Evolutionary conservation across 1,284 basidiomycete species (phyloP).

Genomic region (Boletus semigastroideus): DNA sequence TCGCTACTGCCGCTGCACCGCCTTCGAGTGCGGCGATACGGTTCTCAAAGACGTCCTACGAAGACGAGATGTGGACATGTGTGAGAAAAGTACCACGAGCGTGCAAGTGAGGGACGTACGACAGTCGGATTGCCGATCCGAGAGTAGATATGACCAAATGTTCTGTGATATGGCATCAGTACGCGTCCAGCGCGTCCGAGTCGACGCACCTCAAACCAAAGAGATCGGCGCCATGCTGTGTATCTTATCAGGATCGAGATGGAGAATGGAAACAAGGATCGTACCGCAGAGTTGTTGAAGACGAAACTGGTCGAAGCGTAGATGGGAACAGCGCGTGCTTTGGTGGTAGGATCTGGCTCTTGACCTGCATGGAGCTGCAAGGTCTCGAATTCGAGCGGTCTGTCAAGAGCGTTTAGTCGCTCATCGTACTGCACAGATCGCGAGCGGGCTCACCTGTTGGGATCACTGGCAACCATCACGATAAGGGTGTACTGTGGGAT

Average conservation of each 20-base stretch:
- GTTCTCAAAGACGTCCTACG: constrained; percentile 76
- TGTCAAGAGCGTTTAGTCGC: constrained; percentile 33
- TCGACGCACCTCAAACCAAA: constrained; percentile 64
- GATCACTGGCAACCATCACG: constrained; percentile 16
- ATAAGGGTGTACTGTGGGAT: neutral
- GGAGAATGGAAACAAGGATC: too few species aligned
- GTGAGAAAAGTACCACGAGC: too few species aligned
- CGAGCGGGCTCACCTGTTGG: constrained; percentile 13
- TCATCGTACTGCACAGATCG: neutral
- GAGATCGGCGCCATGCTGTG: constrained; percentile 78
- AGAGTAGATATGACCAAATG: constrained; percentile 74
- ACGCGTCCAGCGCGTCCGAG: neutral
- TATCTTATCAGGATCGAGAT: neutral
- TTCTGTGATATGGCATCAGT: constrained; percentile 34
- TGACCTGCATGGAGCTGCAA: constrained; percentile 85
- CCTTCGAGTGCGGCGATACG: constrained; percentile 84
- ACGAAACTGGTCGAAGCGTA: constrained; percentile 78
- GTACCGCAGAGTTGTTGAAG: constrained; percentile 74
- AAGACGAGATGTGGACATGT: neutral
- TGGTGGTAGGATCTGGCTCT: constrained; percentile 65
- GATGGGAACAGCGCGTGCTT: constrained; percentile 82
- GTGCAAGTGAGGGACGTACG: too few species aligned
- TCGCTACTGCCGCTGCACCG: constrained; percentile 77
- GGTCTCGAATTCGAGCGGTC: constrained; percentile 67
- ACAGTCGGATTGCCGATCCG: constrained; percentile 85